phyloP scores from a whole-genome alignment of 768 basidiomycete genomes.

The Hypholoma fasciculare region DNA sequence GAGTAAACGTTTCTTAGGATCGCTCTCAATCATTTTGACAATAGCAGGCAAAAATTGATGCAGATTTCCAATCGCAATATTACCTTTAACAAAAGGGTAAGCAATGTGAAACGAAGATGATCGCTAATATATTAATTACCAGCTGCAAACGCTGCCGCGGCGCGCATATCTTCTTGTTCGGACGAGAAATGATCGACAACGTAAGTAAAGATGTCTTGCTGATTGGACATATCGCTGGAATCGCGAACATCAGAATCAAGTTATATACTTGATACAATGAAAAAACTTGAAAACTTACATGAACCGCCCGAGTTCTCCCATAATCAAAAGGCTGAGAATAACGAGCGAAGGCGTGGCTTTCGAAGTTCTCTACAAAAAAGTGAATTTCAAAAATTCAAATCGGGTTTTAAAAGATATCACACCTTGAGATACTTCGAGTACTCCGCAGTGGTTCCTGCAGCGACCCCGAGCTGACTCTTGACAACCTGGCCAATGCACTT shows the following conservation, averaged over 20 bases:
- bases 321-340: slow-evolving; percentile 81
- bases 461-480: slow-evolving; percentile 63
- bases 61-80: slow-evolving; percentile 93
- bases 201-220: slow-evolving; percentile 75
- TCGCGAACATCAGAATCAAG: slow-evolving; percentile 2
- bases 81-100: slow-evolving; percentile 48
- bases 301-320: slow-evolving; percentile 92
- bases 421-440: slow-evolving; percentile 85
- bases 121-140: slow-evolving; percentile 43
- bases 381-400: background rate
- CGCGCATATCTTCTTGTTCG: slow-evolving; percentile 83
- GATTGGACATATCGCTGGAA: slow-evolving; percentile 80
- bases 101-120: background rate
- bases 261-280: background rate
- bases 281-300: slow-evolving; percentile 47
- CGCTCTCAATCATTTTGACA: slow-evolving; percentile 72
- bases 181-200: slow-evolving; percentile 74
- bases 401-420: slow-evolving; percentile 9
- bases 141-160: slow-evolving; percentile 93
- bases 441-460: slow-evolving; percentile 82
- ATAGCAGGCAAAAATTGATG: slow-evolving; percentile 85
- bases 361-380: slow-evolving; percentile 39
- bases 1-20: slow-evolving; percentile 78
- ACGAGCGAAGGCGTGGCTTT: slow-evolving; percentile 68
- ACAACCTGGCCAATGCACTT: slow-evolving; percentile 86